Percentiles rank a stretch among this genome's conserved stretches.
These are phyloP conservation scores for Sisymbrium irio DNA, from an alignment of 345 rosid species.

Conservation along the genomic window DNA sequence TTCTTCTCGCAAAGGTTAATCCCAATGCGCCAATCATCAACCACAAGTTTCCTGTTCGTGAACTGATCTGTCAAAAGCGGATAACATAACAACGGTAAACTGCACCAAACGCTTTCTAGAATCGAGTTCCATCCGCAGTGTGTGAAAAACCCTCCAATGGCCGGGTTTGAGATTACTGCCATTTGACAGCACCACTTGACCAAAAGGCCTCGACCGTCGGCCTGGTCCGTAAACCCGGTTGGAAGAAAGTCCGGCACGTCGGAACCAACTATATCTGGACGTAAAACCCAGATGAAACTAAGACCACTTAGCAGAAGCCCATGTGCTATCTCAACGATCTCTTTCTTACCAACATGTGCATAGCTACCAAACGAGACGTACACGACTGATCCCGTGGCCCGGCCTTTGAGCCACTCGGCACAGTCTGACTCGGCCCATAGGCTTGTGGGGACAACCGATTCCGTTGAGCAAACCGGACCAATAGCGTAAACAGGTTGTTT, in stretches of 20 bases:
- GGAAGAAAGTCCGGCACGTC: slow-evolving; percentile 47
- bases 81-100: slow-evolving; percentile 53
- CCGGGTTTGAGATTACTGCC: slow-evolving; percentile 44
- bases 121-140: slow-evolving; percentile 82
- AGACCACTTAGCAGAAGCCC: slow-evolving; percentile 48
- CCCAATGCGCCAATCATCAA: slow-evolving; percentile 69
- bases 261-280: slow-evolving; percentile 61
- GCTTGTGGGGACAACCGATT: slow-evolving; percentile 50
- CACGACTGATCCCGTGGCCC: slow-evolving; percentile 44
- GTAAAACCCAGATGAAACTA: slow-evolving; percentile 54
- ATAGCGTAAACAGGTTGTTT: slow-evolving; percentile 48
- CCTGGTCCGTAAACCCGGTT: slow-evolving; percentile 36
- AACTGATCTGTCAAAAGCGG: slow-evolving; percentile 71
- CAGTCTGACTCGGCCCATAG: slow-evolving; percentile 68
- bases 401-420: slow-evolving; percentile 48
- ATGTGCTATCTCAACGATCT: slow-evolving; percentile 46
- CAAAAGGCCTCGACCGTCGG: slow-evolving; percentile 43
- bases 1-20: slow-evolving; percentile 44
- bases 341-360: slow-evolving; percentile 44
- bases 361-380: slow-evolving; percentile 62
- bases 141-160: slow-evolving; percentile 64
- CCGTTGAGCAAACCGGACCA: slow-evolving; percentile 58
- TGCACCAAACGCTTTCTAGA: slow-evolving; percentile 56
- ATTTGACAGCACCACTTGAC: slow-evolving; percentile 61
- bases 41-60: slow-evolving; percentile 62